A percentile compares a stretch with the other conserved stretches of the same genome.
Evolutionary conservation across 495 filamentous ascomycete genomes (phyloP).

Genomic region (Xylaria intraflava): DNA sequence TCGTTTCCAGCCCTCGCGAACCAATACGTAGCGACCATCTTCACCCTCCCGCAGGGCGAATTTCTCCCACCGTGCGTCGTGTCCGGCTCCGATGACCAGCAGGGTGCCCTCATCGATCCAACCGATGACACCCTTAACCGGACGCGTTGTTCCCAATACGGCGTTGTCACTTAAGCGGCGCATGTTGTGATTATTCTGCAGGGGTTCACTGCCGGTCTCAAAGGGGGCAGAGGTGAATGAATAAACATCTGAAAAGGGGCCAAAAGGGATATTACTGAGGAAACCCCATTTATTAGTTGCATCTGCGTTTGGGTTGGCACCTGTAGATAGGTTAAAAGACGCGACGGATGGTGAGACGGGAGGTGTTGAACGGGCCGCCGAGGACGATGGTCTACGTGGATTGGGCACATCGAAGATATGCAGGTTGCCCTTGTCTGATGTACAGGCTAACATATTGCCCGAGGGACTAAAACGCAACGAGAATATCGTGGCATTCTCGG

Average conservation of each 20-base stretch:
- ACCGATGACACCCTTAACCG: conserved; percentile 68
- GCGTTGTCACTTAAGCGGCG: conserved; percentile 25
- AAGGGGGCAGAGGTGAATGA: conserved; percentile 69
- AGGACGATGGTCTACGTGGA: conserved; percentile 18
- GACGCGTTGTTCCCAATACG: conserved; percentile 44
- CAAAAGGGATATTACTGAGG: conserved; percentile 66
- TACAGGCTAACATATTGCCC: conserved; percentile 72
- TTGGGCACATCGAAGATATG: conserved; percentile 77
- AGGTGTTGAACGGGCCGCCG: conserved; percentile 1
- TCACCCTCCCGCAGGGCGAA: conserved; percentile 60
- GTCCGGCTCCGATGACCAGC: conserved; percentile 72
- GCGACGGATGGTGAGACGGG: conserved; percentile 1
- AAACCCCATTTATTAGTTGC: conserved; percentile 71
- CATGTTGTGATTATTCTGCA: conserved; percentile 30
- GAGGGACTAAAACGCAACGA: conserved; percentile 80
- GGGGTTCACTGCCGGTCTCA: conserved; percentile 66
- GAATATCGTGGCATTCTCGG: conserved; percentile 82
- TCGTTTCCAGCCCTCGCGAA: conserved; percentile 73
- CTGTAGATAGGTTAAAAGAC: neutral
- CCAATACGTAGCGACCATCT: conserved; percentile 54
- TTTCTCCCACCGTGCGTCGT: conserved; percentile 77
- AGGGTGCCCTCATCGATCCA: conserved; percentile 66
- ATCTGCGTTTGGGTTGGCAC: conserved; percentile 34
- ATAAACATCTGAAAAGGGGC: conserved; percentile 84
- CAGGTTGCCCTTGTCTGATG: conserved; percentile 93